Base-by-base conservation (phyloP, 768 basidiomycete species). In the Auricularia cornea region DNA sequence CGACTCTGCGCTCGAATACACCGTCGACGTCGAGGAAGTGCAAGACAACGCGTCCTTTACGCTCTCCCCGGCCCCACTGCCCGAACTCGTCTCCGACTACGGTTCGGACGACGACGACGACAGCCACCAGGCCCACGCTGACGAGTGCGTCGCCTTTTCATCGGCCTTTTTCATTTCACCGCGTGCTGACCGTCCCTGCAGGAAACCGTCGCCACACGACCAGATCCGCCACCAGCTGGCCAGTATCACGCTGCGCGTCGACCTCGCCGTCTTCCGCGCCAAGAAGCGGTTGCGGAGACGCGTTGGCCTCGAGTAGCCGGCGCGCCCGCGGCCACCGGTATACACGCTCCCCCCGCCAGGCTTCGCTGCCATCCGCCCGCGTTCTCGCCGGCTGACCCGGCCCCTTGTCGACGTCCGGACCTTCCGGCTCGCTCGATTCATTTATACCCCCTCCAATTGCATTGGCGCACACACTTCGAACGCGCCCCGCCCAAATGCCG, bases 181-280 rank as follows among this genome's bases (percentile, higher is more conserved):
- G 16, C 26, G 54, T 57, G 28, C 54, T 57, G 26, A 57, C n/a
- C 8, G 26, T 52, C n/a, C n/a, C n/a, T 32, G 26, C 28, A 57
- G 54, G 54, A 57, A 31, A 30, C 54, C 10, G 26, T 28, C 54
- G 12, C 28, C 54, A 20, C 26, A 11, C 54, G 28, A 26, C 8
- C 30, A 57, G 18, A 5, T 57, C 4, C 23, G 28, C 10, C 54
- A 30, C 6, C 54, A 57, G 28, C 14, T 57, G 11, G 54, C 54
- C 6, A 57, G 54, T 26, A 20, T 57, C 54, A 28, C 54, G 26
- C 54, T 57, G 54, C 54, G 54, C 54, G 54, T 57, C 54, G 54
- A 57, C 54, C 54, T 57, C 54, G 54, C 54, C 54, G 54, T 57
- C 54, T 57, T 57, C 30, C 54, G 54, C 54, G 54, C 54, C 28